Evolutionary conservation across 331 rosid genomes (phyloP).

Genomic region (Malus hybrid): DNA sequence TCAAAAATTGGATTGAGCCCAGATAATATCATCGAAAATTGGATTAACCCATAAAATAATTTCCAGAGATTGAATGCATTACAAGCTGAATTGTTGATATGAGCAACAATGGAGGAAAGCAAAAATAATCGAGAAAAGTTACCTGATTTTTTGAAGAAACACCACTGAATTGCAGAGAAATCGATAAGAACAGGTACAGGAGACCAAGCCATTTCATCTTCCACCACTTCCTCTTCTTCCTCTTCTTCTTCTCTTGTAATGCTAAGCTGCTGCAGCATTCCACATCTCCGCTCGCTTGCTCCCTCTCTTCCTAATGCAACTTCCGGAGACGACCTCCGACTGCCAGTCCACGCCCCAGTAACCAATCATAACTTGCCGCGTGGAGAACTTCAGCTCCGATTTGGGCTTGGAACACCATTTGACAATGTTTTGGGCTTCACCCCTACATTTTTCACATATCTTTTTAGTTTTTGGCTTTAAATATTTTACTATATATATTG

Average conservation of each 20-base stretch:
- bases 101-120: neutral
- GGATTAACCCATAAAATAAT: neutral
- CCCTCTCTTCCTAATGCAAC: neutral
- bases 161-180: neutral
- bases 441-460: too few relatives aligned
- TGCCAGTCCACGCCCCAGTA: neutral
- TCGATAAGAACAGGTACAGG: neutral
- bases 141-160: conserved; percentile 18
- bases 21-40: too few relatives aligned
- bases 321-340: neutral
- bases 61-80: neutral
- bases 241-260: neutral
- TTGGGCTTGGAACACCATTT: too few relatives aligned
- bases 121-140: neutral
- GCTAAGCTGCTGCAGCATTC: neutral
- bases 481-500: too few relatives aligned
- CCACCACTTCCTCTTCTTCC: conserved; percentile 1
- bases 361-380: neutral
- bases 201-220: conserved; percentile 10
- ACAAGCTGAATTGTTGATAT: neutral
- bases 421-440: too few relatives aligned
- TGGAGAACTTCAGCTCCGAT: too few relatives aligned
- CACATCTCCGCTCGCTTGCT: neutral
- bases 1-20: neutral
- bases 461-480: too few relatives aligned